Conservation (phyloP, 2,329 filamentous ascomycete genomes). For the Epichloe hybrida region DNA sequence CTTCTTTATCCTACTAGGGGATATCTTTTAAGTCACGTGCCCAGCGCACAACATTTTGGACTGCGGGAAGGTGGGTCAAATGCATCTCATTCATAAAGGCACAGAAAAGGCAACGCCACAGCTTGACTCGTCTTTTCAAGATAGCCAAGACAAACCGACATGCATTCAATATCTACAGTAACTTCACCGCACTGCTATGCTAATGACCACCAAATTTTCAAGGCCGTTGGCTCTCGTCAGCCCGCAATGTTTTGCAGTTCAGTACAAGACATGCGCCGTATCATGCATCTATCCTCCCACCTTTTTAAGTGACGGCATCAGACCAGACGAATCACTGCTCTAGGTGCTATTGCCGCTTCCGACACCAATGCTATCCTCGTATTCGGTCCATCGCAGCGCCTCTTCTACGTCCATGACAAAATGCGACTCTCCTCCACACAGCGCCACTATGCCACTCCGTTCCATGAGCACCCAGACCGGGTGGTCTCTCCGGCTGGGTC, state of each 20-base stretch:
- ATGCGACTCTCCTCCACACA: slow-evolving; percentile 62
- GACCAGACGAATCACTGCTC: background rate
- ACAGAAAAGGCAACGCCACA: background rate
- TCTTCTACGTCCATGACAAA: slow-evolving; percentile 78
- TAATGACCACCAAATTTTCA: background rate
- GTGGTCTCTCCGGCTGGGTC: slow-evolving; percentile 31
- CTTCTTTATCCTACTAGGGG: no score
- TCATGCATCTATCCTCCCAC: background rate
- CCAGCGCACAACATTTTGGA: no score
- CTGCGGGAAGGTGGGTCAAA: no score
- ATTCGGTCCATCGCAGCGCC: slow-evolving; percentile 68
- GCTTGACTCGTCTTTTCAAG: no score
- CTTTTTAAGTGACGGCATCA: background rate
- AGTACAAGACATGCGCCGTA: background rate
- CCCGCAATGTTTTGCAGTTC: no score
- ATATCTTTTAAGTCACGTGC: no score
- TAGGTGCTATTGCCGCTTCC: slow-evolving; percentile 8
- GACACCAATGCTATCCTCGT: slow-evolving; percentile 38
- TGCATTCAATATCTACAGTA: no score
- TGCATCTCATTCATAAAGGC: background rate
- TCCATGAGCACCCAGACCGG: slow-evolving; percentile 61
- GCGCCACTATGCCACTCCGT: slow-evolving; percentile 70
- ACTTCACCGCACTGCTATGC: background rate
- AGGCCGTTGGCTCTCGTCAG: background rate
- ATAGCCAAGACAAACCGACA: no score